These are phyloP conservation scores for Ceratobasidium sp. DNA, from an alignment of 1,284 basidiomycete genomes.

Conservation along the genomic window DNA sequence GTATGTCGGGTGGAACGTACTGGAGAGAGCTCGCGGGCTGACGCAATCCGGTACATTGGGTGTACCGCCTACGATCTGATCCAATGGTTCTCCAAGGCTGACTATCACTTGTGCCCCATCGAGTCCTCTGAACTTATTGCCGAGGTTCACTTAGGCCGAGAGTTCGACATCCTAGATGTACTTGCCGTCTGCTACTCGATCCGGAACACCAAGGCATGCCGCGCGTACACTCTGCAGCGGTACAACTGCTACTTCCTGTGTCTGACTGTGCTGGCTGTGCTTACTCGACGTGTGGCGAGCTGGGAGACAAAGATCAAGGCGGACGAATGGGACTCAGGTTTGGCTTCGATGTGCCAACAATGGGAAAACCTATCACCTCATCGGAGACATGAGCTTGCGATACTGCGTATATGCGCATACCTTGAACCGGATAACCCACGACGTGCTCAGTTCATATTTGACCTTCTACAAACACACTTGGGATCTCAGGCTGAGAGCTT, in stretches of 20 bases:
- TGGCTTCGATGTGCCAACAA: not conserved
- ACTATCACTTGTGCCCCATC: too few relatives aligned
- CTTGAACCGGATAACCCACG: not conserved
- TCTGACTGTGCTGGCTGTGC: not conserved
- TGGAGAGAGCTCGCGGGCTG: slow-evolving; percentile 1
- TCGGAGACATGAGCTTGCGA: not conserved
- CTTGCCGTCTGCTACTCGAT: slow-evolving; percentile 17
- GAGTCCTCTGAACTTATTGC: not conserved
- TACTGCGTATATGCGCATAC: not conserved
- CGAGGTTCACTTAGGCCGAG: not conserved
- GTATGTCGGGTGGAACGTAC: not conserved
- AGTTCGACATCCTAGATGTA: slow-evolving; percentile 8
- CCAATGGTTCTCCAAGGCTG: not conserved
- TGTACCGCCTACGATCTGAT: not conserved
- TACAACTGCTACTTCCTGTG: slow-evolving; percentile 1
- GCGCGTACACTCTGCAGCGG: too few relatives aligned
- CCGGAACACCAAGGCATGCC: not conserved
- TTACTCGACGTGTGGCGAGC: not conserved
- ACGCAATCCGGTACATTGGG: not conserved
- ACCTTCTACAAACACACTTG: too few relatives aligned
- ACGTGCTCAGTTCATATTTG: too few relatives aligned
- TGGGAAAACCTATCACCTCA: not conserved
- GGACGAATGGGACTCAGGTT: not conserved
- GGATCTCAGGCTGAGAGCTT: too few relatives aligned
- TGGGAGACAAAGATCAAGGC: not conserved